Evolutionary conservation across 768 basidiomycete species (phyloP), one percentile per base, ranked within the genome.

Genomic region (Rossbeevera mucosa): DNA sequence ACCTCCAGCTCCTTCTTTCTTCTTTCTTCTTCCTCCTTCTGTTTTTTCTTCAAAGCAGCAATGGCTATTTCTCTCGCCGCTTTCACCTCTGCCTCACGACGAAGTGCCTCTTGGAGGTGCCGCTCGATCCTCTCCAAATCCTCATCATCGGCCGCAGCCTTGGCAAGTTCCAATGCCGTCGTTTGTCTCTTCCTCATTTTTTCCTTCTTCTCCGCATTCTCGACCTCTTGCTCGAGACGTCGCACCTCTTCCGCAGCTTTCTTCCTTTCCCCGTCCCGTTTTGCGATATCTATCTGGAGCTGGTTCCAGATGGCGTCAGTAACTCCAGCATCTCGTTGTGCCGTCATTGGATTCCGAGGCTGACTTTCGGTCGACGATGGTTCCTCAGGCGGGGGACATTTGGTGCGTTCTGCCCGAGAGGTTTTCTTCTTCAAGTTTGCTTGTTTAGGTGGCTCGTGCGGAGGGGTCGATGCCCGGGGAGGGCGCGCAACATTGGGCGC

Each of bases 271-370:
- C 58, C 60, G 8, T 59, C 56, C 24, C 59, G 62, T 2, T 62
- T 69, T 0, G 64, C 67, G 28, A 66, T 67, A 43, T 63, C 68
- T 9, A 65, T 68, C 44, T 81, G 75, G 1, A 86, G 70, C 55
- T 80, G 72, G 7, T 58, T 43, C 85, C 83, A 86, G 8, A 78
- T 59, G 3, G 61, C 68, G 60, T 86, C 80, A 0, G 74, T 60
- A 1, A 86, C 80, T 0, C 79, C 84, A 12, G 71, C 54, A 59
- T 85, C 84, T 14, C 80, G 76, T 13, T 36, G 57, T 2, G 49
- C 59, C 18, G 52, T 40, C 2, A 41, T 47, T 43, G 33, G 13
- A n/a, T 44, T 58, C 14, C 47, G 55, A 16, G 56, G 49, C 25
- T 38, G 58, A 5, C 52, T 44, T 7, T 44, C 33, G 3, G 26